phyloP scores from a whole-genome alignment of 2,329 filamentous ascomycete genomes.

The Cytospora schulzeri region DNA sequence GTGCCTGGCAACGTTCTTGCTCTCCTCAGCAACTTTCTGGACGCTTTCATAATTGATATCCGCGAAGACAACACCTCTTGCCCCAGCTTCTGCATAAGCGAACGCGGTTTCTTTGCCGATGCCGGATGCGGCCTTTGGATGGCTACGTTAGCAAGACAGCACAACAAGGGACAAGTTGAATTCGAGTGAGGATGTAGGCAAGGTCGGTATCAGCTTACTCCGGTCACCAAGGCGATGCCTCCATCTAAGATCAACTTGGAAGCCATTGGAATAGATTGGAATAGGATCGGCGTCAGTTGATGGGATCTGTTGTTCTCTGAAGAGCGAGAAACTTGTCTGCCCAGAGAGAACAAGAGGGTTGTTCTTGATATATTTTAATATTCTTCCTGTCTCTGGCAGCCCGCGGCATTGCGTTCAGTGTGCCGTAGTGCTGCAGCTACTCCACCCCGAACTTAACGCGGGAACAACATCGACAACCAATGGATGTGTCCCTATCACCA shows the following conservation, averaged over 20 bases:
- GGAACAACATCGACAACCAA: too few species aligned
- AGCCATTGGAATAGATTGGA: not conserved
- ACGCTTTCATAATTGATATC: conserved; percentile 19
- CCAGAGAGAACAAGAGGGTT: not conserved
- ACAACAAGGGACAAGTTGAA: not conserved
- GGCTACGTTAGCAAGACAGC: not conserved
- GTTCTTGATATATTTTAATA: not conserved
- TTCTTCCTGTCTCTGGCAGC: not conserved
- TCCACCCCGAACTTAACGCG: too few species aligned
- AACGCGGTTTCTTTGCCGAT: conserved; percentile 19
- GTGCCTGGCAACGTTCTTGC: not conserved
- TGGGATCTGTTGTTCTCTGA: not conserved
- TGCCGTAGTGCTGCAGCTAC: not conserved
- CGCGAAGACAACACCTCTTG: conserved; percentile 11
- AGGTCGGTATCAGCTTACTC: not conserved
- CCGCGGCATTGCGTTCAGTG: not conserved
- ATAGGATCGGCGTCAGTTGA: not conserved
- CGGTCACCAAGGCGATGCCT: conserved; percentile 14
- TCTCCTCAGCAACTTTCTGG: conserved; percentile 12
- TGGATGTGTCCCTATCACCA: too few species aligned
- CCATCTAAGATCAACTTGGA: conserved; percentile 4
- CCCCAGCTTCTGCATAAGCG: conserved; percentile 17
- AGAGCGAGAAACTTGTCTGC: not conserved
- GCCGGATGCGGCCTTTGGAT: conserved; percentile 6
- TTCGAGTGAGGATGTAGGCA: not conserved